Conservation (phyloP, 768 basidiomycete genomes). For the Podaxis sp. region DNA sequence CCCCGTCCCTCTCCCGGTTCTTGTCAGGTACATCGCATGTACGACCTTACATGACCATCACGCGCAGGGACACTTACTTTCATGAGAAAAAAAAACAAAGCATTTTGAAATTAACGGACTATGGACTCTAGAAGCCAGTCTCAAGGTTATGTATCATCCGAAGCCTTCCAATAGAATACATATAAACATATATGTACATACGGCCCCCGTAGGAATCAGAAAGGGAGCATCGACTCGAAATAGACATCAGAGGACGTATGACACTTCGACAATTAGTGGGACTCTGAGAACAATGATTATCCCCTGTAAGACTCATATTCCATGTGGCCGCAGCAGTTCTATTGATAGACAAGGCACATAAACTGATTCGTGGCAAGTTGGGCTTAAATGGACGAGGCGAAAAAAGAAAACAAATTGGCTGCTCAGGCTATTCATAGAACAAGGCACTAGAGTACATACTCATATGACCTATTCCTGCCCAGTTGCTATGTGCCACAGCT, state of each 20-base stretch:
- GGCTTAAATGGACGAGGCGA: not conserved
- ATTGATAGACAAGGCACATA: conserved; percentile 7
- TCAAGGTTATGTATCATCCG: not conserved
- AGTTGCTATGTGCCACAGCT: conserved; percentile 70
- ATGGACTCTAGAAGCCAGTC: not conserved
- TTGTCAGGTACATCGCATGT: not conserved
- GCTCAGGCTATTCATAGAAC: conserved; percentile 13
- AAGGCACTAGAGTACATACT: not conserved
- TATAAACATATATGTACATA: not conserved
- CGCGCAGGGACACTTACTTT: not conserved
- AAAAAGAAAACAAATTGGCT: conserved; percentile 1
- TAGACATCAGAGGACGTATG: not conserved
- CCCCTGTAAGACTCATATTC: not conserved
- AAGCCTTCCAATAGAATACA: not conserved
- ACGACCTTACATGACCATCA: not conserved
- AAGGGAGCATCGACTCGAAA: not conserved
- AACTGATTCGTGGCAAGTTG: not conserved
- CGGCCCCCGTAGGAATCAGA: not conserved
- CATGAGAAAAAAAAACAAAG: not conserved
- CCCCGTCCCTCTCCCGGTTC: not conserved
- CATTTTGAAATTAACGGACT: not conserved
- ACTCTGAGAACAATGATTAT: not conserved
- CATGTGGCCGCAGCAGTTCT: not conserved
- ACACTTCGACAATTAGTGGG: not conserved
- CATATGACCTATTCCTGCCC: conserved; percentile 45